Conservation (phyloP, 805 yeast genomes). For the Pichia californica region DNA sequence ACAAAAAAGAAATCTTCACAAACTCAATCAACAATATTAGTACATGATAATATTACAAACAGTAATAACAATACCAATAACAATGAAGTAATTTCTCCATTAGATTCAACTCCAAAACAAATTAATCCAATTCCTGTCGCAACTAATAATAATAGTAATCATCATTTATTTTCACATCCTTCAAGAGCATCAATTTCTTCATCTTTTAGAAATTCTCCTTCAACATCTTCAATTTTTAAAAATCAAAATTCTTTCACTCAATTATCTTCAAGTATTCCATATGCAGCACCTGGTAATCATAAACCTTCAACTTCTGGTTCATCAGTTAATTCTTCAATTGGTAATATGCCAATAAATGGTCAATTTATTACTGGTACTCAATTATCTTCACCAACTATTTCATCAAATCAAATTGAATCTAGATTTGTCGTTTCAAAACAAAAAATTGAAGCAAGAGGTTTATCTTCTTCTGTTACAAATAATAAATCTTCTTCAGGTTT, state of each 20-base stretch:
- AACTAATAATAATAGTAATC: background rate
- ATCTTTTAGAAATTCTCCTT: constrained; percentile 3
- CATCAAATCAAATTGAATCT: constrained; percentile 64
- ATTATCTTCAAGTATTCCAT: constrained; percentile 59
- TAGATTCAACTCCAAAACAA: no score
- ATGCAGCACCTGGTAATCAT: constrained; percentile 64
- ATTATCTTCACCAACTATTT: constrained; percentile 64
- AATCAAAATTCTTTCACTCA: constrained; percentile 30
- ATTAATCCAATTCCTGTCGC: no score
- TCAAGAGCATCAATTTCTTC: constrained; percentile 2
- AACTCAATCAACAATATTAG: constrained; percentile 1
- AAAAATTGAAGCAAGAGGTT: constrained; percentile 43
- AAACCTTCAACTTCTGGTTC: constrained; percentile 20
- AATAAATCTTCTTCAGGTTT: constrained; percentile 39
- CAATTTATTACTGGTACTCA: constrained; percentile 56
- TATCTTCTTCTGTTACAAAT: constrained; percentile 13
- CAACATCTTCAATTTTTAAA: constrained; percentile 6
- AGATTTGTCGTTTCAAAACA: constrained; percentile 80
- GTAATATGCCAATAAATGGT: constrained; percentile 48
- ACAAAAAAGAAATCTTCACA: constrained; percentile 1
- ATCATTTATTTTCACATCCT: background rate
- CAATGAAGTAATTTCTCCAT: no score
- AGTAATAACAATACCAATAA: no score
- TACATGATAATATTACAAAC: background rate
- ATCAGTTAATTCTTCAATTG: constrained; percentile 13